Conservation (phyloP, 1,284 basidiomycete genomes). For the Ustilago trichophora region DNA sequence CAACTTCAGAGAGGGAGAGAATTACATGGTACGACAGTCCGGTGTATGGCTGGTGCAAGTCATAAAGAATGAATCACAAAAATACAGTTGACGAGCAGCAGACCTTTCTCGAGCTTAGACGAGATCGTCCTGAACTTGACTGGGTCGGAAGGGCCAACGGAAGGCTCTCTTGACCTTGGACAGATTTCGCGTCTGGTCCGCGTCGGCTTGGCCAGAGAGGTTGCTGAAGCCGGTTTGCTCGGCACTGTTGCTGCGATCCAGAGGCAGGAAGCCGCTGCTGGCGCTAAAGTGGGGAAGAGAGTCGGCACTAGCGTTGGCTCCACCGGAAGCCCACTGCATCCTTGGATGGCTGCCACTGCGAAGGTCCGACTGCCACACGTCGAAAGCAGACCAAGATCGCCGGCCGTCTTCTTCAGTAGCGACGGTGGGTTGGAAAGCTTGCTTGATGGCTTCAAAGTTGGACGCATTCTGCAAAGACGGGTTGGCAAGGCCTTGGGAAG, state of each 20-base stretch:
- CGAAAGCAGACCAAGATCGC: slow-evolving; percentile 57
- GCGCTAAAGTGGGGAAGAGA: slow-evolving; percentile 37
- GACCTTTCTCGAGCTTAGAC: too few relatives aligned
- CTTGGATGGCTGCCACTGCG: slow-evolving; percentile 18
- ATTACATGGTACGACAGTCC: too few relatives aligned
- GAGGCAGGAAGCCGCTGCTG: slow-evolving; percentile 30
- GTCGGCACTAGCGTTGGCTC: slow-evolving; percentile 35
- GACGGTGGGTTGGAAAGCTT: slow-evolving; percentile 51
- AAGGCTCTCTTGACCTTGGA: slow-evolving; percentile 49
- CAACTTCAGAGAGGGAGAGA: too few relatives aligned
- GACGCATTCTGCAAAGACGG: slow-evolving; percentile 39
- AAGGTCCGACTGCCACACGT: slow-evolving; percentile 51
- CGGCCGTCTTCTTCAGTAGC: slow-evolving; percentile 52
- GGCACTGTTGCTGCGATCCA: slow-evolving; percentile 37
- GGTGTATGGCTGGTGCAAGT: too few relatives aligned
- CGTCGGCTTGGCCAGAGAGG: slow-evolving; percentile 4
- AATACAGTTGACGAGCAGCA: too few relatives aligned
- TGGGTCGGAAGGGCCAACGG: slow-evolving; percentile 48
- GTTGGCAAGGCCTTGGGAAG: slow-evolving; percentile 18
- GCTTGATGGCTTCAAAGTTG: slow-evolving; percentile 54
- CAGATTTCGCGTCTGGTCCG: slow-evolving; percentile 28
- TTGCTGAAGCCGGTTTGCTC: slow-evolving; percentile 12
- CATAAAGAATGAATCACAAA: too few relatives aligned
- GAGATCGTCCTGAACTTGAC: slow-evolving; percentile 37
- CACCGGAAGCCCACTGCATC: slow-evolving; percentile 25